Evolutionary conservation across 441 rosid genomes (phyloP).

Genomic region (Codiaeum variegatum): DNA sequence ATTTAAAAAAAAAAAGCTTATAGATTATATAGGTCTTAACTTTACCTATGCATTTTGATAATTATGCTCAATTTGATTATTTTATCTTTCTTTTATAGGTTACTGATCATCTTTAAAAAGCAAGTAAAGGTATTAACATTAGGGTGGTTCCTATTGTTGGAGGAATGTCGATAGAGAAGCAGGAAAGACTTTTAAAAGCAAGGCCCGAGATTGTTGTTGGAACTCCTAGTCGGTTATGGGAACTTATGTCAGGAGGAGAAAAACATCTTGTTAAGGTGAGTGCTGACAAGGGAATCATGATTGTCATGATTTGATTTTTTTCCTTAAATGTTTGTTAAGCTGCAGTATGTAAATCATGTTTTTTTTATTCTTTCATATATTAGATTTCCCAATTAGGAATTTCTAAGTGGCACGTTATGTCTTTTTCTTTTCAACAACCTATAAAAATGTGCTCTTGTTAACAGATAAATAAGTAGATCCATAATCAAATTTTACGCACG

Average conservation of each 20-base stretch:
- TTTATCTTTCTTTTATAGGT: constrained; percentile 45
- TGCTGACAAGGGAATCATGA: constrained; percentile 10
- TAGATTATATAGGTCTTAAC: background rate
- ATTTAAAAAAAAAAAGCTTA: background rate
- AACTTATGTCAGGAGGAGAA: constrained; percentile 93
- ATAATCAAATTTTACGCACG: background rate
- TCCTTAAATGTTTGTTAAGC: background rate
- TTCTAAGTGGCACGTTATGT: background rate
- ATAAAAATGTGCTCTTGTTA: background rate
- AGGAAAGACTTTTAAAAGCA: constrained; percentile 75
- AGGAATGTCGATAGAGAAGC: constrained; percentile 91
- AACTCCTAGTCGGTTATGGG: constrained; percentile 98
- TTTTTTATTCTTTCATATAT: background rate
- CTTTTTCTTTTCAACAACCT: background rate
- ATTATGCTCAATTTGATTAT: background rate
- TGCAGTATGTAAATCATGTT: background rate
- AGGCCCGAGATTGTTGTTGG: constrained; percentile 92
- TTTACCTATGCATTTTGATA: background rate
- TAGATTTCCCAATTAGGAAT: background rate
- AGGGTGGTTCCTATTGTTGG: constrained; percentile 91
- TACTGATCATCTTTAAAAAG: constrained; percentile 76
- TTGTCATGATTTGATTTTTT: background rate
- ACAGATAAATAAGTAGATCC: background rate
- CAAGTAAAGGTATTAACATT: constrained; percentile 53
- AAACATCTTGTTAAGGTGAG: constrained; percentile 85